These are phyloP conservation scores for Phytophthora pseudosyringae DNA, from an alignment of 352 stramenopile species.

Conservation along the genomic window DNA sequence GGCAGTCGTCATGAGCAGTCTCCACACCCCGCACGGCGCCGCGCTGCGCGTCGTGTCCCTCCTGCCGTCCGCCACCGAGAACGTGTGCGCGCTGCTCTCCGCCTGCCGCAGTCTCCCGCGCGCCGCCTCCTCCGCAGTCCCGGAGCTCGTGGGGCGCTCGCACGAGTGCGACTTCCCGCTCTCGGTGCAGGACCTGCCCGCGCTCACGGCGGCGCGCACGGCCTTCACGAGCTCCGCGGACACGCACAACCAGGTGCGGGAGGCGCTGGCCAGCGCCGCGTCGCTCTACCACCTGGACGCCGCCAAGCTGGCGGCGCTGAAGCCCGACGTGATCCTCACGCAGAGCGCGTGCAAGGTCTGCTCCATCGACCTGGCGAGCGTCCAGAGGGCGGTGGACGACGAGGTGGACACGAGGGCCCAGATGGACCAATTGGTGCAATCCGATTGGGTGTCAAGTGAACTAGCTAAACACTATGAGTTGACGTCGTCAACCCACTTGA, in stretches of 20 bases:
- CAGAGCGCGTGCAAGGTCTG: conserved; percentile 79
- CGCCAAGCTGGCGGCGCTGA: conserved; percentile 39
- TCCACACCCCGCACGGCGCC: too few relatives aligned
- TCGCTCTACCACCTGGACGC: conserved; percentile 74
- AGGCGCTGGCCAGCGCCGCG: conserved; percentile 49
- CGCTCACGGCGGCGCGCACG: conserved; percentile 64
- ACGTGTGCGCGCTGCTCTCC: conserved; percentile 53
- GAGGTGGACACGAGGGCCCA: not conserved
- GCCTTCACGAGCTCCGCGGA: conserved; percentile 69
- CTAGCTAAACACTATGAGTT: conserved; percentile 8
- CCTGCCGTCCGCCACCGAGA: conserved; percentile 74
- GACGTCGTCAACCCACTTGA: conserved; percentile 15
- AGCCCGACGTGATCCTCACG: conserved; percentile 74
- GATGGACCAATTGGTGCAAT: conserved; percentile 3
- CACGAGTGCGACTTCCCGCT: conserved; percentile 77
- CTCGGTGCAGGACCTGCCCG: conserved; percentile 49
- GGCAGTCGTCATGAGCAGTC: conserved; percentile 9
- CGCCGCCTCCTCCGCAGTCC: not conserved
- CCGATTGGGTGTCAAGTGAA: not conserved
- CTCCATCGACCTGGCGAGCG: conserved; percentile 69
- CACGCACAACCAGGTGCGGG: conserved; percentile 70
- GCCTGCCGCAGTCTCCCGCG: conserved; percentile 6
- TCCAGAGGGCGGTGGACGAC: conserved; percentile 33
- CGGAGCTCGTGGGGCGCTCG: conserved; percentile 67
- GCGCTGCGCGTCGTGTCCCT: conserved; percentile 70